Conservation (phyloP, 306 rosid species). For the Nissolia schottii region DNA sequence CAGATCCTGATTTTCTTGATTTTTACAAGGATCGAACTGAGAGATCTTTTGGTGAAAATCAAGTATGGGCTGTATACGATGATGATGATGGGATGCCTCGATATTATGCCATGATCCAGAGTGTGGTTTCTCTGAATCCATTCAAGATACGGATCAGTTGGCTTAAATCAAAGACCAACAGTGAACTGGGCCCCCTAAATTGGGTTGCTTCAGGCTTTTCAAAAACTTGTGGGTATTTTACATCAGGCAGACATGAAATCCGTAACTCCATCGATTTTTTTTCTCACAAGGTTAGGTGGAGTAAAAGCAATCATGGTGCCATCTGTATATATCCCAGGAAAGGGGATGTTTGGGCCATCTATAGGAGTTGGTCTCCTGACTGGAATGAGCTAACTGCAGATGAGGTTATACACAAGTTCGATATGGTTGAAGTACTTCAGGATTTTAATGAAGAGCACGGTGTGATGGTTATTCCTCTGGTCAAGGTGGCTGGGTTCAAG, state of each 20-base stretch:
- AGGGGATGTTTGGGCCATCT: conserved; percentile 95
- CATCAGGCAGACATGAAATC: conserved; percentile 49
- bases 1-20: conserved; percentile 81
- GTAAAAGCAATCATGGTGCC: conserved; percentile 50
- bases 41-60: conserved; percentile 55
- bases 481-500: conserved; percentile 91
- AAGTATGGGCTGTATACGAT: conserved; percentile 85
- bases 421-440: conserved; percentile 81
- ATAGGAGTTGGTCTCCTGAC: conserved; percentile 76
- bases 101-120: conserved; percentile 65
- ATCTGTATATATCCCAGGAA: conserved; percentile 68
- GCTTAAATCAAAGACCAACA: conserved; percentile 62
- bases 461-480: conserved; percentile 59
- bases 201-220: conserved; percentile 72
- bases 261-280: conserved; percentile 54
- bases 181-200: conserved; percentile 51
- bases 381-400: conserved; percentile 77
- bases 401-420: conserved; percentile 63
- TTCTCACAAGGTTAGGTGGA: conserved; percentile 80
- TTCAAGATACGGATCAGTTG: conserved; percentile 63
- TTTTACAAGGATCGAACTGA: conserved; percentile 75
- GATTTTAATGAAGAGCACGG: conserved; percentile 65
- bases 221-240: conserved; percentile 74
- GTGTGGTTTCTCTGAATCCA: conserved; percentile 55
- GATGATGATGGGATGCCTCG: conserved; percentile 88